phyloP scores from a whole-genome alignment of 208 protist genomes.

The Leptomonas seymouri region DNA sequence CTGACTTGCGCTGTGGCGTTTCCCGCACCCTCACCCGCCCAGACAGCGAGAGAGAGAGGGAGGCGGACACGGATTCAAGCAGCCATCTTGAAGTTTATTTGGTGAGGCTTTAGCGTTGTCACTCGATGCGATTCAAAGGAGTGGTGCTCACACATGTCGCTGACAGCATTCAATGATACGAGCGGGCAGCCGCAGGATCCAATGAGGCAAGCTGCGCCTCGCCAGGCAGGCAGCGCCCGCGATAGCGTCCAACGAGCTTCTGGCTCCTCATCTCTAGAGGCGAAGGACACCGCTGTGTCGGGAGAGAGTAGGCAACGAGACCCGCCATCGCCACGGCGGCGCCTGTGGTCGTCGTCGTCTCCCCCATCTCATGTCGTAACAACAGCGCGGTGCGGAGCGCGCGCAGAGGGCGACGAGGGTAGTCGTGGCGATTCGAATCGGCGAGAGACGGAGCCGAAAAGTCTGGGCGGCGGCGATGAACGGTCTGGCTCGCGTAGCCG shows the following conservation, averaged over 20 bases:
- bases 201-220: neutral
- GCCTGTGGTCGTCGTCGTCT: neutral
- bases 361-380: constrained; percentile 3
- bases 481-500: neutral
- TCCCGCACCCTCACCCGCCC: too few relatives aligned
- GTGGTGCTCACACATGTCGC: neutral
- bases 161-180: constrained; percentile 5
- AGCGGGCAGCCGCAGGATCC: neutral
- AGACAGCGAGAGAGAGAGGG: neutral
- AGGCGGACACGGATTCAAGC: too few relatives aligned
- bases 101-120: too few relatives aligned
- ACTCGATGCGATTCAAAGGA: too few relatives aligned
- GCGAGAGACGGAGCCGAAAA: neutral
- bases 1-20: neutral
- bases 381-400: constrained; percentile 10
- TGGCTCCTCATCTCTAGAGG: neutral
- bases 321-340: constrained; percentile 12
- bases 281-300: neutral
- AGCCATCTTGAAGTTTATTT: too few relatives aligned
- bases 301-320: neutral
- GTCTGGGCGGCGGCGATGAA: neutral
- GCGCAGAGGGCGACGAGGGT: neutral
- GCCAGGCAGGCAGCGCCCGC: neutral
- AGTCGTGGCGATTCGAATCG: neutral
- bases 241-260: neutral